These are phyloP conservation scores for Paramecium sonneborni DNA, from an alignment of 73 alveolate species.

Conservation along the genomic window DNA sequence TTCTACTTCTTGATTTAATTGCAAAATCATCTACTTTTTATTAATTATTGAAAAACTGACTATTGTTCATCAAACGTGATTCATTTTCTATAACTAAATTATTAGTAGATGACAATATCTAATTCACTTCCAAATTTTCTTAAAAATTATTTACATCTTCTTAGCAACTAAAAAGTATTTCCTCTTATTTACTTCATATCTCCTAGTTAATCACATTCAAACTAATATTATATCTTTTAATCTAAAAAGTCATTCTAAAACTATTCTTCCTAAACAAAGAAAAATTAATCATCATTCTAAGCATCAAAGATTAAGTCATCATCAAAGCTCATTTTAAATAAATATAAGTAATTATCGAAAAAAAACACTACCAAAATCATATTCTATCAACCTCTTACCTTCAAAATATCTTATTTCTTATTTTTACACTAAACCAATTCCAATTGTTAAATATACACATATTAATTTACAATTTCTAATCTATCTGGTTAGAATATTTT, in stretches of 20 bases:
- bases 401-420: neutral
- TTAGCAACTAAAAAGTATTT: neutral
- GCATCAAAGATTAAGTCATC: neutral
- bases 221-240: neutral
- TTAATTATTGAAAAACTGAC: neutral
- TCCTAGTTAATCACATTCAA: neutral
- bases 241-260: neutral
- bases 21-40: neutral
- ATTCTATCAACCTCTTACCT: neutral
- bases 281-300: neutral
- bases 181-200: neutral
- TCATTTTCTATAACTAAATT: neutral
- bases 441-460: neutral
- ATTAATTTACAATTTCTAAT: neutral
- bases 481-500: neutral
- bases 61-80: neutral
- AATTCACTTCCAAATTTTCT: neutral
- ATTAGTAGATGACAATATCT: neutral
- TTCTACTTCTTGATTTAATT: neutral
- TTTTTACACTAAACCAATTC: neutral
- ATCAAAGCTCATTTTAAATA: conserved; percentile 14
- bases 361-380: neutral
- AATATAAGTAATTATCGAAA: conserved; percentile 5
- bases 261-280: neutral
- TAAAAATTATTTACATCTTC: neutral